phyloP scores from a whole-genome alignment of 2,329 filamentous ascomycete genomes.

The Hypocreales sp. region DNA sequence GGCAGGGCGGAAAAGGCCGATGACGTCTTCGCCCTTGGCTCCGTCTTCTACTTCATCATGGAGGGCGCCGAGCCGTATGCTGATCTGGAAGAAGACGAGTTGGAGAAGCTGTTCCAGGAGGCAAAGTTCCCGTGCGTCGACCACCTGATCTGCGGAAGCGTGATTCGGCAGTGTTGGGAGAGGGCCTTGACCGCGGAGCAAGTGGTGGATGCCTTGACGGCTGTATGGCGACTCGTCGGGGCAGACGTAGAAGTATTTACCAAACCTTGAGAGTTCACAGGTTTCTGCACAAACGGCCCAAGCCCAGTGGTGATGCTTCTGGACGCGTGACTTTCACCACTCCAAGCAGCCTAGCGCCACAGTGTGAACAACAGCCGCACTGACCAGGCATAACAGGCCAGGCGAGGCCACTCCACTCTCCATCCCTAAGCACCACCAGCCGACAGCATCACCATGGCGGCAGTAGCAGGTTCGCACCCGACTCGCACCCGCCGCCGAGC shows the following conservation, averaged over 20 bases:
- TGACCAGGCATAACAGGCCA: too few relatives aligned
- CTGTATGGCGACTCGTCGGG: too few relatives aligned
- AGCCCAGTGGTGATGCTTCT: too few relatives aligned
- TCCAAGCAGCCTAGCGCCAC: too few relatives aligned
- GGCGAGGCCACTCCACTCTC: too few relatives aligned
- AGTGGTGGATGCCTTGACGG: slow-evolving; percentile 2
- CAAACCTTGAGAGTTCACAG: too few relatives aligned
- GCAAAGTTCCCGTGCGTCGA: slow-evolving; percentile 13
- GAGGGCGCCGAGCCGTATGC: slow-evolving; percentile 13
- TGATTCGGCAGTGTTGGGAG: slow-evolving; percentile 15
- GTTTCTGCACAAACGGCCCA: too few relatives aligned
- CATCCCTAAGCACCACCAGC: too few relatives aligned
- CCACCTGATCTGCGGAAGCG: slow-evolving; percentile 9
- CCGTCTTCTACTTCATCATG: slow-evolving; percentile 18
- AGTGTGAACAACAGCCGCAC: too few relatives aligned
- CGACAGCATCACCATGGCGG: slow-evolving; percentile 28
- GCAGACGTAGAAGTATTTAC: too few relatives aligned
- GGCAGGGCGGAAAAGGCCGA: slow-evolving; percentile 10
- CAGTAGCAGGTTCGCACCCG: slow-evolving; percentile 40
- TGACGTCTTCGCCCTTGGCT: slow-evolving; percentile 18
- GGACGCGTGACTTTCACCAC: too few relatives aligned
- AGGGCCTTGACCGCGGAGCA: background rate
- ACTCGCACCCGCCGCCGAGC: too few relatives aligned
- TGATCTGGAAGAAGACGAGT: slow-evolving; percentile 12
- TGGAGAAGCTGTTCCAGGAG: slow-evolving; percentile 10